Evolutionary conservation across 2,329 filamentous ascomycete genomes (phyloP).

Genomic region (Cordyceps cateniannulata): DNA sequence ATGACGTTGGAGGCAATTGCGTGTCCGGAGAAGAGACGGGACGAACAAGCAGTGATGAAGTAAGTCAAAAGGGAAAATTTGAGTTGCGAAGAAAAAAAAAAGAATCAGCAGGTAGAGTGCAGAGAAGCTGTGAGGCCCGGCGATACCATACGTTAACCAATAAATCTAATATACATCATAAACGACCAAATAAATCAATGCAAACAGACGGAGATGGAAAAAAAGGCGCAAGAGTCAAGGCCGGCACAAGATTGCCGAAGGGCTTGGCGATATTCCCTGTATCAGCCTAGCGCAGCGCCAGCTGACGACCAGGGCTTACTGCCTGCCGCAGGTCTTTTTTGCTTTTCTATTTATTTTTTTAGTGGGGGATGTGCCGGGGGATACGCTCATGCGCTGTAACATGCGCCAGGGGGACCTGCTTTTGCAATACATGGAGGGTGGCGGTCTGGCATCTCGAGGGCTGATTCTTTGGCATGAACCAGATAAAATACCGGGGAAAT

Average conservation of each 20-base stretch:
- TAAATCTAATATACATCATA: no score
- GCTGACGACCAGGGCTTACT: slow-evolving; percentile 4
- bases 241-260: slow-evolving; percentile 12
- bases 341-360: neutral
- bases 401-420: neutral
- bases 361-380: neutral
- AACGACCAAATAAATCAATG: neutral
- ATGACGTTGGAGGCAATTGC: neutral
- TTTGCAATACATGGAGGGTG: neutral
- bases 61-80: neutral
- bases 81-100: neutral
- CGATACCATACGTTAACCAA: neutral
- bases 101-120: neutral
- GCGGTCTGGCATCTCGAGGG: neutral
- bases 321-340: neutral
- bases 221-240: neutral
- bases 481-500: neutral
- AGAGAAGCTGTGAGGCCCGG: no score
- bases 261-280: slow-evolving; percentile 4
- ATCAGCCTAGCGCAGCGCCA: neutral
- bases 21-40: neutral
- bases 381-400: neutral
- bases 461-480: no score
- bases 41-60: neutral
- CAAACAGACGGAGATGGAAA: neutral